phyloP scores from a whole-genome alignment of 2,329 filamentous ascomycete genomes.

The Lachnellula occidentalis region DNA sequence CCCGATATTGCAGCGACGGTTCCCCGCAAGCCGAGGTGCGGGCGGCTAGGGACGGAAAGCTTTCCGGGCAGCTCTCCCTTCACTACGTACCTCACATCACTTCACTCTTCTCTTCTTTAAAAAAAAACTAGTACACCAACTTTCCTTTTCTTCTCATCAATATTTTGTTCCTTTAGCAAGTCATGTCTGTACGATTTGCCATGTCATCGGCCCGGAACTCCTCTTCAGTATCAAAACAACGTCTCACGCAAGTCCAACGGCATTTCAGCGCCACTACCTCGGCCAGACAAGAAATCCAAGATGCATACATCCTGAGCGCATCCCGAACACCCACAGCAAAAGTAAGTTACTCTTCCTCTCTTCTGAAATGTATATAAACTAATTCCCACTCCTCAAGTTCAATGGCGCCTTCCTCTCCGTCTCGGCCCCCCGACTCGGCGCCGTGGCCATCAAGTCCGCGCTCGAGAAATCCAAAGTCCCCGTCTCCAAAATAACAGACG shows the following conservation, averaged over 20 bases:
- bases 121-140: background rate
- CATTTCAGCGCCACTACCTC: constrained; percentile 47
- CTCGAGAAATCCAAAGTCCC: constrained; percentile 82
- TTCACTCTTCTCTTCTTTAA: background rate
- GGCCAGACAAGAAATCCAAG: constrained; percentile 63
- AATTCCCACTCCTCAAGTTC: constrained; percentile 54
- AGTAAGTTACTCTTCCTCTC: constrained; percentile 42
- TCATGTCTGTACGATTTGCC: constrained; percentile 29
- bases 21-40: too few relatives aligned
- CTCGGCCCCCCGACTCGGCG: constrained; percentile 80
- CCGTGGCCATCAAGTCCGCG: constrained; percentile 86
- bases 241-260: constrained; percentile 41
- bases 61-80: too few relatives aligned
- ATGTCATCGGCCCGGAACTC: constrained; percentile 22
- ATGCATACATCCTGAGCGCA: constrained; percentile 91
- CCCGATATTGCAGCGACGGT: too few relatives aligned
- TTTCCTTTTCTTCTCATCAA: background rate
- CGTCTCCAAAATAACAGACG: constrained; percentile 73
- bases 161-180: constrained; percentile 11
- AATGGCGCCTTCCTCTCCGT: constrained; percentile 85
- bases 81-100: background rate
- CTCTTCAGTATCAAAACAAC: constrained; percentile 28
- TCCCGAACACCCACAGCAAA: constrained; percentile 86
- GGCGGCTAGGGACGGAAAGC: too few relatives aligned
- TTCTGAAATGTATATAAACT: background rate